Evolutionary conservation across 805 yeast species (phyloP).

Genomic region (Candida tammaniensis): DNA sequence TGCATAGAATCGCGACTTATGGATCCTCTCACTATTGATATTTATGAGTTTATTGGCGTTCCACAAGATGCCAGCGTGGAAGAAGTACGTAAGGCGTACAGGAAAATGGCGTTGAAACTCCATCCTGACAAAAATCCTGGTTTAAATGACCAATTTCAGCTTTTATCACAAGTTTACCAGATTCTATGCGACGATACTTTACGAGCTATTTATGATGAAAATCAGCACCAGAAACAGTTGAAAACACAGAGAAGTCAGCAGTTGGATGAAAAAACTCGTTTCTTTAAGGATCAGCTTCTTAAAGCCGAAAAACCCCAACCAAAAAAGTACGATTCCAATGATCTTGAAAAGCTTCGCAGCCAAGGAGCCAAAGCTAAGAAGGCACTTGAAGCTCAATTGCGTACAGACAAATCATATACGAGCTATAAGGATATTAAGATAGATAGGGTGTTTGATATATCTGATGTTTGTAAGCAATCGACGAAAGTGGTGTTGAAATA

Average conservation of each 20-base stretch:
- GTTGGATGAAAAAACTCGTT: conserved; percentile 20
- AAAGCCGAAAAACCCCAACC: conserved; percentile 18
- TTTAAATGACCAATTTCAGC: conserved; percentile 27
- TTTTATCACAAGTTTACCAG: conserved; percentile 28
- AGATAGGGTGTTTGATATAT: neutral
- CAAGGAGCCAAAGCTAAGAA: conserved; percentile 28
- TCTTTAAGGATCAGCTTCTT: conserved; percentile 29
- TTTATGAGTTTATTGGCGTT: conserved; percentile 26
- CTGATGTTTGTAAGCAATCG: conserved; percentile 3
- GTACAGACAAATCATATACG: conserved; percentile 13
- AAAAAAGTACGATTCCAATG: conserved; percentile 3
- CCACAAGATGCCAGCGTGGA: conserved; percentile 17
- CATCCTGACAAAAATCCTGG: conserved; percentile 42
- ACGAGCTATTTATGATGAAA: conserved; percentile 28
- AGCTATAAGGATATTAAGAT: conserved; percentile 19
- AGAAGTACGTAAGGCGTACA: conserved; percentile 28
- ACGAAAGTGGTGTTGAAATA: conserved; percentile 31
- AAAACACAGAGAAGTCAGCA: conserved; percentile 12
- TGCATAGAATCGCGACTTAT: no score
- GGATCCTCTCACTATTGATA: no score
- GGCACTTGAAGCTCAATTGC: conserved; percentile 19
- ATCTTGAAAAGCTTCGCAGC: conserved; percentile 20
- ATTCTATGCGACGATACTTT: conserved; percentile 25
- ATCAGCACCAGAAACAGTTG: conserved; percentile 16
- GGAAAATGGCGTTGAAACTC: conserved; percentile 31